Evolutionary conservation across 768 basidiomycete genomes (phyloP), one percentile per base, ranked within the genome.

Genomic region (Auricularia sp.): DNA sequence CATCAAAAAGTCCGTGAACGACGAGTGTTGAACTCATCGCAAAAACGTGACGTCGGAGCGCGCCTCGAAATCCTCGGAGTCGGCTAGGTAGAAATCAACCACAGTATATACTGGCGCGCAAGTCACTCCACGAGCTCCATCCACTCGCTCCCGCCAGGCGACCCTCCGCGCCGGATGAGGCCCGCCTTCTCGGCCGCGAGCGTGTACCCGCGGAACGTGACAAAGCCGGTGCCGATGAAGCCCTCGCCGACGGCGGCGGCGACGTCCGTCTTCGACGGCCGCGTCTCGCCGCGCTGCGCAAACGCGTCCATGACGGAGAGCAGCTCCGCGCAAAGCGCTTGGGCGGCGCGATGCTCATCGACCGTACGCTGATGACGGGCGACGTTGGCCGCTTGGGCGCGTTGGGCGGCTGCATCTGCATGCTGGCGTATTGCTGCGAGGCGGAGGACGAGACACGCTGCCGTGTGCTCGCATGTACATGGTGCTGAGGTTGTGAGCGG

Each of bases 131-230:
- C 18, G 8, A 59, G 56, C 29, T 59, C 56, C 56, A 59, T 29
- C 24, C 29, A 59, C 56, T 59, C 56, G 16, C 14, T 59, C 11
- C 24, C 24, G 56, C 29, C 29, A 8, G 24, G 4, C 7, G 24
- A 13, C 7, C 24, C 29, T 8, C 56, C 56, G 8, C 56, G 5
- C 4, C 56, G 56, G 16, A 59, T 24, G 24, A 59, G 18, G 21
- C 56, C 56, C 29, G 56, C 56, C 56, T 59, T 59, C 34, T 59
- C 56, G 6, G 56, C 56, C 16, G 56, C 56, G 24, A 59, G 56
- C 8, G 56, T 8, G 56, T 59, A 59, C 14, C 56, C 56, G 2
- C 56, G 21, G 29, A 59, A 59, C 24, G 56, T 59, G 29, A 59
- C 56, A 1, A 59, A 59, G 56, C 56, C 56, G 4, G 56, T 59